Conservation (phyloP, 2,329 filamentous ascomycete species). For the Stagonosporopsis chrysanthemi region DNA sequence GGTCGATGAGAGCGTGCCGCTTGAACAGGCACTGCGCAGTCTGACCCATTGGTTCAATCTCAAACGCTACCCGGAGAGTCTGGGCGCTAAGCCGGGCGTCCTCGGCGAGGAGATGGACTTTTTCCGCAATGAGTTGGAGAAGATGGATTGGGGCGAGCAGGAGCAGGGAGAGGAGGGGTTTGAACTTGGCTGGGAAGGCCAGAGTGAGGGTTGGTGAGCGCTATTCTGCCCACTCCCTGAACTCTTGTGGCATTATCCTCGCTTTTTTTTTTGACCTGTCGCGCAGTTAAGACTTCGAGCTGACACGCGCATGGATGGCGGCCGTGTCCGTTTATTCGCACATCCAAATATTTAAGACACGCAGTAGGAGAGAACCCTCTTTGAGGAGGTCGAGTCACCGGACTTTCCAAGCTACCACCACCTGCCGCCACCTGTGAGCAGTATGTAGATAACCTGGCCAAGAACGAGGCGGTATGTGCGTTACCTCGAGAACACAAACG, state of each 20-base stretch:
- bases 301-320: neutral
- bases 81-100: slow-evolving; percentile 60
- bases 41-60: slow-evolving; percentile 96
- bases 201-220: slow-evolving; percentile 43
- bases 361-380: neutral
- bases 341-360: neutral
- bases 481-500: neutral
- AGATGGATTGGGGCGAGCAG: slow-evolving; percentile 55
- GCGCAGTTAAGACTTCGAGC: neutral
- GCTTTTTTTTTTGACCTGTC: neutral
- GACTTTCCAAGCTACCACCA: neutral
- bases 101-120: slow-evolving; percentile 57
- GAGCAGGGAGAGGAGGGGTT: slow-evolving; percentile 33
- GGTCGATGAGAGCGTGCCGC: slow-evolving; percentile 88
- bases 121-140: slow-evolving; percentile 59
- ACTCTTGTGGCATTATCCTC: neutral
- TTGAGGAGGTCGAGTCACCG: neutral
- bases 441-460: neutral
- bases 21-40: slow-evolving; percentile 88
- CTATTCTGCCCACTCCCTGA: neutral
- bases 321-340: neutral
- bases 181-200: slow-evolving; percentile 34
- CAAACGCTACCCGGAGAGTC: slow-evolving; percentile 78
- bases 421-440: neutral
- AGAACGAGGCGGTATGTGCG: neutral